These are phyloP conservation scores for Plasmopara viticola DNA, from an alignment of 352 stramenopile genomes.

Conservation along the genomic window DNA sequence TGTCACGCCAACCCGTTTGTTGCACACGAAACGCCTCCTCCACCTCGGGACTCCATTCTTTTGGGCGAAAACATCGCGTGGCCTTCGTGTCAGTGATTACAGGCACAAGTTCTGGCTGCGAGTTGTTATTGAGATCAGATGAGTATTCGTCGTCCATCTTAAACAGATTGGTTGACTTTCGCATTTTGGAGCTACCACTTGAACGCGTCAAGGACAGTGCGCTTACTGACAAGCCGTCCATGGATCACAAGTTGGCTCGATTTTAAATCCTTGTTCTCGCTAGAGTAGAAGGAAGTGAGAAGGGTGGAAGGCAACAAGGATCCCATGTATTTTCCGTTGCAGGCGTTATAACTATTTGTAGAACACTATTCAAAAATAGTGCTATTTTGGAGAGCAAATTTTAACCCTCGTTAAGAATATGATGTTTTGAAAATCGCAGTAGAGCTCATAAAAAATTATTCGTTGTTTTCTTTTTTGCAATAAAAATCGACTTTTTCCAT, in stretches of 20 bases:
- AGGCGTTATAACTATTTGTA: too few relatives aligned
- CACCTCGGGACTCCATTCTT: constrained; percentile 60
- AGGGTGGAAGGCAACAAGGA: too few relatives aligned
- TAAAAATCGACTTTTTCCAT: too few relatives aligned
- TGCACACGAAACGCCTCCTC: constrained; percentile 76
- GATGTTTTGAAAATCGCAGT: too few relatives aligned
- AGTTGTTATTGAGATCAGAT: constrained; percentile 18
- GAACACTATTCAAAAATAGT: too few relatives aligned
- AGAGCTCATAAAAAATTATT: too few relatives aligned
- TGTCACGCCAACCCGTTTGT: constrained; percentile 62
- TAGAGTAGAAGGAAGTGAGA: too few relatives aligned
- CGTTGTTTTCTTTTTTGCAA: too few relatives aligned
- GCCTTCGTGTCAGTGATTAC: constrained; percentile 49
- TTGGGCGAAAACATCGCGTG: constrained; percentile 53
- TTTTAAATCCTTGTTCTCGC: too few relatives aligned
- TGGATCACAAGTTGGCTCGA: background rate
- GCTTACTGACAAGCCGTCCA: constrained; percentile 35
- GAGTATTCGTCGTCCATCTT: constrained; percentile 51
- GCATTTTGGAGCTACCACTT: constrained; percentile 13
- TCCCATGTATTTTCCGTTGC: too few relatives aligned
- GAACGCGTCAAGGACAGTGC: constrained; percentile 26
- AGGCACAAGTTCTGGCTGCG: constrained; percentile 20
- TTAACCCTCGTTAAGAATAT: too few relatives aligned
- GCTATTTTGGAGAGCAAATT: too few relatives aligned
- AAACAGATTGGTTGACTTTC: constrained; percentile 29